Conservation (phyloP, 2,329 filamentous ascomycete genomes). For the Botryotinia globosa region DNA sequence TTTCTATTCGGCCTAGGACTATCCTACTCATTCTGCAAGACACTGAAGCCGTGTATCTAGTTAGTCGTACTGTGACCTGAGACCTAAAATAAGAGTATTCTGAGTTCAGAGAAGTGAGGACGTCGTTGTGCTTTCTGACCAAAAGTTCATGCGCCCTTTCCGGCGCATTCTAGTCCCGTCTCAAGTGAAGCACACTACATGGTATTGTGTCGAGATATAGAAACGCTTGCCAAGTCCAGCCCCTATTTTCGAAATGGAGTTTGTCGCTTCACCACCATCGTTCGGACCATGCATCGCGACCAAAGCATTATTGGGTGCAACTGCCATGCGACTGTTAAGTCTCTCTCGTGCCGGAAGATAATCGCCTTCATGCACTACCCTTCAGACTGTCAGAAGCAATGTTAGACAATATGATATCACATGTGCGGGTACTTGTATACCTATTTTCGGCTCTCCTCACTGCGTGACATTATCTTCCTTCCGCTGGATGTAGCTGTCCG, state of each 20-base stretch:
- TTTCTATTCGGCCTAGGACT: background rate
- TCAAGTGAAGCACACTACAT: constrained; percentile 16
- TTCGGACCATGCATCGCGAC: constrained; percentile 1
- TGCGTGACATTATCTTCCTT: constrained; percentile 12
- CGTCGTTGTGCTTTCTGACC: background rate
- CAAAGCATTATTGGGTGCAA: background rate
- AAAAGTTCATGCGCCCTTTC: background rate
- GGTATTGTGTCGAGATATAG: background rate
- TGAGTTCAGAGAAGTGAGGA: background rate
- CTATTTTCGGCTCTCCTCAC: constrained; percentile 4
- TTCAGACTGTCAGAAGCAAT: background rate
- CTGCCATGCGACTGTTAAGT: background rate
- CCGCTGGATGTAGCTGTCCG: constrained; percentile 12
- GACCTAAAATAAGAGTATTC: background rate
- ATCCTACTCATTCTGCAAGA: background rate
- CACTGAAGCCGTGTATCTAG: background rate
- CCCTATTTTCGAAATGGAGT: background rate
- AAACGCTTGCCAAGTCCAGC: background rate
- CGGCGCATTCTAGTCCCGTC: background rate
- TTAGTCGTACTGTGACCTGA: background rate
- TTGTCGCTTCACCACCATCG: background rate
- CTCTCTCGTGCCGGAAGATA: background rate
- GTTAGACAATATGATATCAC: constrained; percentile 6
- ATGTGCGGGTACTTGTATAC: constrained; percentile 13
- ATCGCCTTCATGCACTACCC: background rate